Evolutionary conservation across 495 filamentous ascomycete genomes (phyloP), one percentile per base, ranked within the genome.

Genomic region (Hyaloscypha finlandica): DNA sequence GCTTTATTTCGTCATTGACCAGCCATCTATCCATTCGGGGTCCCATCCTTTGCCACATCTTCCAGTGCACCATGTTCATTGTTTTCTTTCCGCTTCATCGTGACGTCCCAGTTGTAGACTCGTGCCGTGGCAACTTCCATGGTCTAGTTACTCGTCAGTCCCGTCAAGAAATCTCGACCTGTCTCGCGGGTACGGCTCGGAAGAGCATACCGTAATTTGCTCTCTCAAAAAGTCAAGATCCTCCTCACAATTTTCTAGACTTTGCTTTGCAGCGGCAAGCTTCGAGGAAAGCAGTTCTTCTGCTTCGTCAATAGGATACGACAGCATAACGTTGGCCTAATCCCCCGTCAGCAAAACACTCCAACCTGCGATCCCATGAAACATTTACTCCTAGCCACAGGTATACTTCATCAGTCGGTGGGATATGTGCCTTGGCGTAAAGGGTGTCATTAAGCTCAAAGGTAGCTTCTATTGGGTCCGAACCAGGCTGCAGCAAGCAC

Each of bases 71-170:
- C 73, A 60, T 88, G 88, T 8, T 90, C 89, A 20, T 83, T 84
- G 76, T 92, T 94, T 64, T 97, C 94, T 84, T 96, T 97, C 66
- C 95, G 81, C 77, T 94, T 91, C 83, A 96, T 88, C 39, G 92
- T 91, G 8, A 99, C 91, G 74, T 99, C 95, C 92, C 94, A 97
- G 76, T 99, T 99, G 77, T 98, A 99, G n/a, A 99, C 92, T 64
- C 96, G 83, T 25, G 95, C 95, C 20, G 93, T 93, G 14, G 95
- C 95, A 48, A 99, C 95, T 78, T 99, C 95, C 78, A 99, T 86
- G 1, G 95, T 99, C 92, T 97, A 70, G 20, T 71, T 20, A 19
- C 25, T 39, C n/a, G 66, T 82, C 59, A 81, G 77, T 61, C 14
- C 33, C 35, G 35, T 11, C 29, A 39, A 20, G 54, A 51, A 48